phyloP scores from a whole-genome alignment of 1,284 basidiomycete genomes.

The Apiotrichum akiyoshidainum region DNA sequence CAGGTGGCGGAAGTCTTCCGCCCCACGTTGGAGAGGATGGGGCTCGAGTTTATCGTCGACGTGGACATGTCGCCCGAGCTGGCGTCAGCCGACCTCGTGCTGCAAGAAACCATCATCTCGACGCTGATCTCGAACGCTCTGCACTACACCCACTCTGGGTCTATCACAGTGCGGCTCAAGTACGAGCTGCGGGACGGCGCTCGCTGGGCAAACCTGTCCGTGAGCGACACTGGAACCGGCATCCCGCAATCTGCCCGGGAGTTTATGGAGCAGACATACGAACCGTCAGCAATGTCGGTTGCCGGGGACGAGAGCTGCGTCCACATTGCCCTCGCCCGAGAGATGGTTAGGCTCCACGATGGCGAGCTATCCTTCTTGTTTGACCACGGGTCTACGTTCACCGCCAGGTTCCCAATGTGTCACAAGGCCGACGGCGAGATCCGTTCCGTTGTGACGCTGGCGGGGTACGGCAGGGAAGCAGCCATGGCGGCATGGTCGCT shows the following conservation, averaged over 20 bases:
- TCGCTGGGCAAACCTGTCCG: slow-evolving; percentile 32
- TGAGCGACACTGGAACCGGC: slow-evolving; percentile 51
- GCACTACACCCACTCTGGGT: slow-evolving; percentile 42
- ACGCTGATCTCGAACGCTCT: slow-evolving; percentile 50
- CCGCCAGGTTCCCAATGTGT: slow-evolving; percentile 28
- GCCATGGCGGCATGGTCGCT: background rate
- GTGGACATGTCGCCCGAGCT: slow-evolving; percentile 19
- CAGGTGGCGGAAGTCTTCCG: slow-evolving; percentile 51
- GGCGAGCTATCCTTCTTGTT: too few species aligned
- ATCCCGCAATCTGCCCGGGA: slow-evolving; percentile 37
- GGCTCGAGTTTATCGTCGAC: background rate
- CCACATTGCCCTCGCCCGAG: too few species aligned
- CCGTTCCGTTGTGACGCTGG: slow-evolving; percentile 29
- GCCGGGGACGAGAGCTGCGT: too few species aligned
- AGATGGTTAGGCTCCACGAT: too few species aligned
- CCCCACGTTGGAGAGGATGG: slow-evolving; percentile 28
- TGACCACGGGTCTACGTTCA: too few species aligned
- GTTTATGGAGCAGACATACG: too few species aligned
- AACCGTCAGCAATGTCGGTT: too few species aligned
- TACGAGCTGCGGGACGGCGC: slow-evolving; percentile 15
- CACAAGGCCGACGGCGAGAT: slow-evolving; percentile 27
- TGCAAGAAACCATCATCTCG: slow-evolving; percentile 50
- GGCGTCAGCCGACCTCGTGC: slow-evolving; percentile 45
- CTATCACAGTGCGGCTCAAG: slow-evolving; percentile 34
- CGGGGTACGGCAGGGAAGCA: slow-evolving; percentile 13